Conservation (phyloP, 257 asterid genomes). For the Echites panduratus region DNA sequence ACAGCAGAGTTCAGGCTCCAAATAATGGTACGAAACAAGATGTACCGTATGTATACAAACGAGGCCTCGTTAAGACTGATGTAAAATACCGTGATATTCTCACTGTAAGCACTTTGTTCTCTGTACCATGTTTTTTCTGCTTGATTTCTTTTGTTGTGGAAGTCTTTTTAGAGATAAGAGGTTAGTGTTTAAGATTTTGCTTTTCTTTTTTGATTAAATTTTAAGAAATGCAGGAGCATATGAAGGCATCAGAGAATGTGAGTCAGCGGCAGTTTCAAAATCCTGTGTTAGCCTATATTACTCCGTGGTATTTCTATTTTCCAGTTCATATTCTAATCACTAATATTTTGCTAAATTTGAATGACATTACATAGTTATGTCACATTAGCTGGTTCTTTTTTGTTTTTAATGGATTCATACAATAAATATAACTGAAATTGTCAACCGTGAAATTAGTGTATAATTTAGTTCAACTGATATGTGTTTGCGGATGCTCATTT, state of each 20-base stretch:
- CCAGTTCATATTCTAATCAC: background rate
- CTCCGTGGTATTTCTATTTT: conserved; percentile 69
- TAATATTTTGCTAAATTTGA: background rate
- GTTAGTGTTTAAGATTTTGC: background rate
- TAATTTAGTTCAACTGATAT: background rate
- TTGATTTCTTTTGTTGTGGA: background rate
- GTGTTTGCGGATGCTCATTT: background rate
- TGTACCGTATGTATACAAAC: conserved; percentile 38
- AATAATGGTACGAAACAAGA: conserved; percentile 13
- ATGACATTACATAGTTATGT: background rate
- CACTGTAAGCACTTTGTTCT: conserved; percentile 39
- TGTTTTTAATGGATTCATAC: background rate
- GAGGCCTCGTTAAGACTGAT: conserved; percentile 48
- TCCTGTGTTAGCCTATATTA: conserved; percentile 79
- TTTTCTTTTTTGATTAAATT: conserved; percentile 14
- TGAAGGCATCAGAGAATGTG: conserved; percentile 52
- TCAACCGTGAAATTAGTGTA: background rate
- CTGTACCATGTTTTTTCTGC: background rate
- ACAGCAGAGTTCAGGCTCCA: conserved; percentile 31
- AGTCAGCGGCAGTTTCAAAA: conserved; percentile 58
- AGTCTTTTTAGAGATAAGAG: background rate
- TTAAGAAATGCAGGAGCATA: conserved; percentile 63
- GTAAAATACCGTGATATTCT: conserved; percentile 53
- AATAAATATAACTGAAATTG: background rate
- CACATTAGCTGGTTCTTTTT: background rate